These are phyloP conservation scores for Aspergillus sclerotiicarbonarius DNA, from an alignment of 495 filamentous ascomycete species.

Conservation along the genomic window DNA sequence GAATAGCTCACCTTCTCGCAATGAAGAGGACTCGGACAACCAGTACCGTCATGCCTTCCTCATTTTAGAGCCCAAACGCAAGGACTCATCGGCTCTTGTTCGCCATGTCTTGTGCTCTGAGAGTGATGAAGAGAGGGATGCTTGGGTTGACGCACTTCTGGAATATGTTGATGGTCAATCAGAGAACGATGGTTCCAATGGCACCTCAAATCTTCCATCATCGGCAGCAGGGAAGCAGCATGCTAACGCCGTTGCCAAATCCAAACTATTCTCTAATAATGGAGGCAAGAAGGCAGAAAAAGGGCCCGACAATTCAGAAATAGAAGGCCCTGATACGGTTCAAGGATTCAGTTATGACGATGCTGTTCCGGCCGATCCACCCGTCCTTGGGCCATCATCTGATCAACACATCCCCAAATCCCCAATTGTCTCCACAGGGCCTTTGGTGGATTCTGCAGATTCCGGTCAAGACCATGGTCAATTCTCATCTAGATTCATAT, in stretches of 20 bases:
- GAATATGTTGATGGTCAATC: constrained; percentile 79
- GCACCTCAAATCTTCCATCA: constrained; percentile 24
- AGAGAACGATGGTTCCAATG: constrained; percentile 41
- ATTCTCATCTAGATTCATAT: constrained; percentile 65
- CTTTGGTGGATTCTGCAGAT: constrained; percentile 30
- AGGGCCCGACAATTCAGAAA: constrained; percentile 41
- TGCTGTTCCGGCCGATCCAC: constrained; percentile 70
- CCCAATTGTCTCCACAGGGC: constrained; percentile 26
- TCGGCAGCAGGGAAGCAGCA: constrained; percentile 17
- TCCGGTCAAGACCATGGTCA: constrained; percentile 25
- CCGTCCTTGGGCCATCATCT: constrained; percentile 56
- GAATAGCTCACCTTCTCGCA: constrained; percentile 57
- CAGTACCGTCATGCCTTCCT: constrained; percentile 97
- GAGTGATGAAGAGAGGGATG: constrained; percentile 87
- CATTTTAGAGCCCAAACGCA: constrained; percentile 92
- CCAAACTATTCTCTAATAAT: constrained; percentile 26
- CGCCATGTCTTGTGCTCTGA: constrained; percentile 95
- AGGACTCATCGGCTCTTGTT: constrained; percentile 86
- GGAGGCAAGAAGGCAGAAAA: constrained; percentile 46
- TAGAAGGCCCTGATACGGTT: constrained; percentile 50
- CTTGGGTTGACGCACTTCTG: constrained; percentile 87
- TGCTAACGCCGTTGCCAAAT: constrained; percentile 22
- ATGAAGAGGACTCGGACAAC: constrained; percentile 76
- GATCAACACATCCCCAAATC: constrained; percentile 35
- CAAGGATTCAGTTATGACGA: constrained; percentile 84